Evolutionary conservation across 371 early-diverging fungal species (phyloP).

Genomic region (Batkoa obscura): DNA sequence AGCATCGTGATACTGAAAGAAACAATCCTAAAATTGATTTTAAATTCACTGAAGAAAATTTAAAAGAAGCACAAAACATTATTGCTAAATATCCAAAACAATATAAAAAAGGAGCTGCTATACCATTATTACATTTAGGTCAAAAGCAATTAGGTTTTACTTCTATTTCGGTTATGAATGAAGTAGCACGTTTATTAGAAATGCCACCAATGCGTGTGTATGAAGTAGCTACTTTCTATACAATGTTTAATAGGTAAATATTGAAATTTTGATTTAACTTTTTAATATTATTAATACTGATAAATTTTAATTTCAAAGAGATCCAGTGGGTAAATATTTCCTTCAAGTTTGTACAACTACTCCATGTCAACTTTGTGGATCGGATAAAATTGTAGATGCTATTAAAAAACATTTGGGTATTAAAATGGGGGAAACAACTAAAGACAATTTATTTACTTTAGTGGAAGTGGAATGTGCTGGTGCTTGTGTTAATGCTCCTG

Average conservation of each 20-base stretch:
- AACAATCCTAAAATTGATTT: conserved; percentile 80
- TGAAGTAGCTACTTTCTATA: conserved; percentile 98
- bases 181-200: conserved; percentile 82
- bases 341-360: conserved; percentile 96
- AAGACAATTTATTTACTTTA: conserved; percentile 85
- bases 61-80: conserved; percentile 64
- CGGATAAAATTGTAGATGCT: conserved; percentile 72
- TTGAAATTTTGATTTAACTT: too few relatives aligned
- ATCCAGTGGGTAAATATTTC: conserved; percentile 96
- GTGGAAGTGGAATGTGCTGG: conserved; percentile 98
- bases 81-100: conserved; percentile 89
- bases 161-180: conserved; percentile 87
- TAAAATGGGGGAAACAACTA: conserved; percentile 83
- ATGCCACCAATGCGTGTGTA: conserved; percentile 97
- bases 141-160: conserved; percentile 91
- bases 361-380: conserved; percentile 90
- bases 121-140: conserved; percentile 88
- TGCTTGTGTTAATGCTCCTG: conserved; percentile 97
- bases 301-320: conserved; percentile 17
- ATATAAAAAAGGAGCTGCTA: conserved; percentile 93
- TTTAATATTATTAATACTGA: background rate
- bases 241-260: conserved; percentile 88
- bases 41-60: conserved; percentile 63
- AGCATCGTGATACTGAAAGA: conserved; percentile 80
- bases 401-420: conserved; percentile 72